Base-by-base conservation (phyloP, 306 rosid species). In the Castanea sativa region DNA sequence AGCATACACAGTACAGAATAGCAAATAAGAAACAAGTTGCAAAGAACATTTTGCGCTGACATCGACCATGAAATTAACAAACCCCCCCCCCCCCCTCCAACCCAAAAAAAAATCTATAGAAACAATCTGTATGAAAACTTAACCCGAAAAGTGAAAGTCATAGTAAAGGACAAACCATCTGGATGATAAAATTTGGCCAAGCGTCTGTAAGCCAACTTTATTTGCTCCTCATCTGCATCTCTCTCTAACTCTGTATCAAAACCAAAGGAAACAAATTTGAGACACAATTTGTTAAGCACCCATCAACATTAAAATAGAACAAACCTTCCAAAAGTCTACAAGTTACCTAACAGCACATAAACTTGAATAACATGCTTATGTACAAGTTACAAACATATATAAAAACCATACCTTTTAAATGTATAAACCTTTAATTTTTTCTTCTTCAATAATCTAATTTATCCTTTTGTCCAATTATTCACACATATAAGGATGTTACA, bases 141-240 rank as follows among this genome's bases (percentile, higher is more conserved):
- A 80, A 13, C 16, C 53, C 16, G 15, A 63, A 43, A 60, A 68
- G 21, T 29, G 4, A 19, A 20, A 49, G 33, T 56, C 71, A 80
- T 70, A 71, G 52, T 56, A 74, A 81, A 59, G 83, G 30, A 57
- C 92, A 83, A 79, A 95, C 99, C 99, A 88, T 95, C 99, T 14
- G 99, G 99, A 87, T 95, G 99, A 86, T 92, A 95, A 83, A 81
- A 92, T 80, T 95, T 95, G 71, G 98, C 99, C 92, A 95, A 86
- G 49, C 94, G 93, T 83, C 98, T 87, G 71, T 95, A 95, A 6
- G 99, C 88, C 81, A 73, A 83, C 89, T 95, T 95, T 81, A 95
- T 95, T 91, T 89, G 89, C 55, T 91, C 97, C 2, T 92, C 99
- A 64, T 88, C 92, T 29, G 97, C 98, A 78, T 89, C 89, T 87